A percentile compares a stretch with the other conserved stretches of the same genome.
These are phyloP conservation scores for Cordyceps farinosa DNA, from an alignment of 2,329 filamentous ascomycete genomes.

Conservation along the genomic window DNA sequence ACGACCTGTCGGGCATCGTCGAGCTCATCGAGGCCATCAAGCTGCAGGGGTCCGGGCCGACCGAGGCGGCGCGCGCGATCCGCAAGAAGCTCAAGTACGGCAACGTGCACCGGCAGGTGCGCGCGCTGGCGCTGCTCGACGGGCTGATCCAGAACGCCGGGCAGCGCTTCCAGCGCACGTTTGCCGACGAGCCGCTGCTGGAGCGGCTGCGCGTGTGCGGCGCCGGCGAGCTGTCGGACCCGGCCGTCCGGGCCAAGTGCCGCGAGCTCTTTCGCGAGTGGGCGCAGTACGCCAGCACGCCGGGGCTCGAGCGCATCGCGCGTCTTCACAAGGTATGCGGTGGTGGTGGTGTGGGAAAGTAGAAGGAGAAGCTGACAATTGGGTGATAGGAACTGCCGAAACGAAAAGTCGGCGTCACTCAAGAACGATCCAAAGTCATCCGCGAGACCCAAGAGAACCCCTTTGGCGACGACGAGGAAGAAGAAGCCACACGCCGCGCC, in stretches of 20 bases:
- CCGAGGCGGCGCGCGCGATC: constrained; percentile 85
- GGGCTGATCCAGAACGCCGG: constrained; percentile 94
- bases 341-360: not conserved
- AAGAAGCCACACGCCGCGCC: constrained; percentile 37
- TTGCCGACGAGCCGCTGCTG: constrained; percentile 86
- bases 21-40: constrained; percentile 93
- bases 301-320: constrained; percentile 77
- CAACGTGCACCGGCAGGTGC: constrained; percentile 85
- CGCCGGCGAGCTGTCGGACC: constrained; percentile 78
- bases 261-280: constrained; percentile 82
- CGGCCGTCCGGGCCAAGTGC: constrained; percentile 83
- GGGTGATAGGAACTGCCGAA: constrained; percentile 56
- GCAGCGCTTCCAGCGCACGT: constrained; percentile 76
- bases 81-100: constrained; percentile 99
- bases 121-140: constrained; percentile 84
- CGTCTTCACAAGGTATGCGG: constrained; percentile 63
- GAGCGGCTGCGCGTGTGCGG: constrained; percentile 87
- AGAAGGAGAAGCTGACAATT: not conserved
- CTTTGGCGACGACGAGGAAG: constrained; percentile 63
- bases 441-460: constrained; percentile 75
- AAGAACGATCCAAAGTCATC: constrained; percentile 78
- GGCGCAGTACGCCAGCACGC: constrained; percentile 78
- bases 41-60: constrained; percentile 80
- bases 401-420: constrained; percentile 67
- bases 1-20: constrained; percentile 86